Base-by-base conservation (phyloP, 2,329 filamentous ascomycete genomes). In the Sclerotinia borealis region DNA sequence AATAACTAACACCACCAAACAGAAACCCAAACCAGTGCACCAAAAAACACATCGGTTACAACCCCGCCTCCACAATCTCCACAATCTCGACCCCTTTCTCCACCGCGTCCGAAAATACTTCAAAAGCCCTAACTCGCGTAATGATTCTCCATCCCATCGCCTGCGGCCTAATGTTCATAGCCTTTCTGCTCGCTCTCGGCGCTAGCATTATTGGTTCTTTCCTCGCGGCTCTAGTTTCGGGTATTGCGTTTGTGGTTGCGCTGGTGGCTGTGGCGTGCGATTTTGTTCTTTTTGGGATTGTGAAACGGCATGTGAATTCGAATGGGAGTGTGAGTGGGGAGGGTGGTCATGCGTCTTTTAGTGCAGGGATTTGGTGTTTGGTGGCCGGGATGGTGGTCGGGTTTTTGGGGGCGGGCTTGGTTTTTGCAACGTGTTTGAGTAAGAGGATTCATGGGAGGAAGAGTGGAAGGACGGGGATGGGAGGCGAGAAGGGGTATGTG, bases 91-190 rank as follows among this genome's bases (percentile, higher is more conserved):
- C 68, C 34, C 37, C 60, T 64, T 80, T 82, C 72, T 78, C 77
- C 66, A 68, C 74, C 36, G 76, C 78, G 63, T 75, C 79, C 25
- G 74, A 75, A 63, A 73, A 77, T 65, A 80, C 81, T 41, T 74
- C 79, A 64, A 78, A 79, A 67, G 76, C 74, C 34, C 77, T 87
- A 47, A 86, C 85, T 48, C 77, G 78, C 67, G 81, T 83, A 66
- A 83, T 88, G 83, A 75, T 88, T 59, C 79, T 88, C 64, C 85
- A 88, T 76, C 84, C 85, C 34, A 76, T 88, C 69, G 83, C 79
- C n/a, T 79, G 79, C 65, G 83, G 76, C 62, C 73, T 87, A 3
- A 77, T 80, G 68, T 86, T 87, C 76, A 76, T 86, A 66, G 82
- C 83, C 64, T 86, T 86, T 75, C 70, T 85, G 52, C 75, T 85